These are phyloP conservation scores for Discostella stelligera DNA, from an alignment of 352 stramenopile genomes.

Conservation along the genomic window DNA sequence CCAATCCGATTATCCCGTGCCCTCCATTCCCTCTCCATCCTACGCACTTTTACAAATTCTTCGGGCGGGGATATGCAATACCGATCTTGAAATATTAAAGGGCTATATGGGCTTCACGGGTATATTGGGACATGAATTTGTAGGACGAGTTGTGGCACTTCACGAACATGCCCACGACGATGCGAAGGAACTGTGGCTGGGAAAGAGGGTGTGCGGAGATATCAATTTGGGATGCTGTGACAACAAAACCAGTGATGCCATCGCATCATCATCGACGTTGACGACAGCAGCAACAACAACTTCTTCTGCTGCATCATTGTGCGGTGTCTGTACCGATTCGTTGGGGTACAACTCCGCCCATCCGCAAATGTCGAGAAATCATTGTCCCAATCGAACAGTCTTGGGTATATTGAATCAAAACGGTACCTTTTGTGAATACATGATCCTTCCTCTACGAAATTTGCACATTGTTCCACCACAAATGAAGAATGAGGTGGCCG, in stretches of 20 bases:
- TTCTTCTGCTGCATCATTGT: slow-evolving; percentile 32
- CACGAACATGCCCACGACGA: slow-evolving; percentile 49
- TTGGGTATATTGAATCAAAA: slow-evolving; percentile 85
- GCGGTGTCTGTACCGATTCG: slow-evolving; percentile 64
- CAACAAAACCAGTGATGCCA: neutral
- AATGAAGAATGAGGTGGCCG: slow-evolving; percentile 81
- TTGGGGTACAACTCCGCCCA: slow-evolving; percentile 22
- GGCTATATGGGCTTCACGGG: slow-evolving; percentile 73
- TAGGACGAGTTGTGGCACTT: slow-evolving; percentile 85
- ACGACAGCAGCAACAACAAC: too few species aligned
- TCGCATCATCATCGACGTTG: too few species aligned
- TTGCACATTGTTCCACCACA: slow-evolving; percentile 84
- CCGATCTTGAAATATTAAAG: slow-evolving; percentile 73
- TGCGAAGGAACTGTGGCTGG: slow-evolving; percentile 66
- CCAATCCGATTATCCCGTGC: slow-evolving; percentile 16
- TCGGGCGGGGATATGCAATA: slow-evolving; percentile 73
- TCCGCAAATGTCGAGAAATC: slow-evolving; percentile 79
- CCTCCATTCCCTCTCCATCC: slow-evolving; percentile 21
- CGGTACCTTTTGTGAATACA: slow-evolving; percentile 86
- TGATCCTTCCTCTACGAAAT: slow-evolving; percentile 85
- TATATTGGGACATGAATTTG: slow-evolving; percentile 87
- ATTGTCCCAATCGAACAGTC: slow-evolving; percentile 86
- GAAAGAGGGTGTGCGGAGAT: slow-evolving; percentile 88
- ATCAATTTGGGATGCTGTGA: slow-evolving; percentile 87
- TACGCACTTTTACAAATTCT: slow-evolving; percentile 60